Evolutionary conservation across 129 eudicot species (phyloP).

Genomic region (Saussurea involucrata): DNA sequence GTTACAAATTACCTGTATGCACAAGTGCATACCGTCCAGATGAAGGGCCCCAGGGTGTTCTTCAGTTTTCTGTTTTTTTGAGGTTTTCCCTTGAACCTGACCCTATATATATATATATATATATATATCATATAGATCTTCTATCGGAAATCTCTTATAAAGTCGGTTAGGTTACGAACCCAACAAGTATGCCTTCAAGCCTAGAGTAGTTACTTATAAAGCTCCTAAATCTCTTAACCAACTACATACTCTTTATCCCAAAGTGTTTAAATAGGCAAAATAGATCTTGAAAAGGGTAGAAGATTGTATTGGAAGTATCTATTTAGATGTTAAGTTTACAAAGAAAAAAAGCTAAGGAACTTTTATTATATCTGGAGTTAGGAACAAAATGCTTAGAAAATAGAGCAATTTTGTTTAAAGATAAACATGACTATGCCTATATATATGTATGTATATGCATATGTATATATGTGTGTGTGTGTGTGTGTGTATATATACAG

Average conservation of each 20-base stretch:
- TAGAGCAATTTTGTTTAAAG: neutral
- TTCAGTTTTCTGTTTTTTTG: no score
- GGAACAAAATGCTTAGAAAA: constrained; percentile 1
- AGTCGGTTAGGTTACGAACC: neutral
- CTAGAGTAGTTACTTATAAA: neutral
- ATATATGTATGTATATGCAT: neutral
- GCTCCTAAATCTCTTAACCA: no score
- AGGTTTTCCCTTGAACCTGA: no score
- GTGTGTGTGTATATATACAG: neutral
- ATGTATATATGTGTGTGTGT: neutral
- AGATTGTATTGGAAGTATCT: no score
- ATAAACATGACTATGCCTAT: neutral
- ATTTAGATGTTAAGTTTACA: no score
- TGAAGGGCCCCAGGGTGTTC: no score
- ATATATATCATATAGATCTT: neutral
- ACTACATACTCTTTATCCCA: neutral
- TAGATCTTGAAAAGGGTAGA: no score
- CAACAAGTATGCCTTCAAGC: neutral
- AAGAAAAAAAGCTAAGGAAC: neutral
- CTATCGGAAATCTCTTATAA: neutral
- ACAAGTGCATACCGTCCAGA: no score
- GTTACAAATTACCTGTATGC: no score
- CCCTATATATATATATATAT: no score
- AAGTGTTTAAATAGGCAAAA: neutral
- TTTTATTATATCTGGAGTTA: neutral